Evolutionary conservation across 306 rosid genomes (phyloP).

Genomic region (Castanopsis chinensis): DNA sequence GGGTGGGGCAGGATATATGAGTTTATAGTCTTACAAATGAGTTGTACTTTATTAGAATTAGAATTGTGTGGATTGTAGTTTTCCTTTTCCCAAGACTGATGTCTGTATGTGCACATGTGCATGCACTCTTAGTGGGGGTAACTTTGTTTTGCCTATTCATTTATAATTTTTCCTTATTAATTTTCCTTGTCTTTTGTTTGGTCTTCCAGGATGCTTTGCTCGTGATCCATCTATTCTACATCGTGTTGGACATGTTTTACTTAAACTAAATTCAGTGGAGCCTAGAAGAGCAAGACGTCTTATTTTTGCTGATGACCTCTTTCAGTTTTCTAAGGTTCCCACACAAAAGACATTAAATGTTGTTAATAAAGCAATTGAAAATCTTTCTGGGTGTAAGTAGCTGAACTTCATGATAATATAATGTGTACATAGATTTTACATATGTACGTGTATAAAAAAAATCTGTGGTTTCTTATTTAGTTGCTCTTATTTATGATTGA

Average conservation of each 20-base stretch:
- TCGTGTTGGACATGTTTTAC: conserved; percentile 76
- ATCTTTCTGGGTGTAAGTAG: conserved; percentile 78
- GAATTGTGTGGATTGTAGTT: not conserved
- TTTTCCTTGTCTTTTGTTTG: not conserved
- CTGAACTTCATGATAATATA: conserved; percentile 12
- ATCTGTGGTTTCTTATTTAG: not conserved
- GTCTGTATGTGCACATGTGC: not conserved
- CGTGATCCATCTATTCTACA: conserved; percentile 64
- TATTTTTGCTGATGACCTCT: conserved; percentile 81
- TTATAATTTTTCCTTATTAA: not conserved
- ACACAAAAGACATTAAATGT: conserved; percentile 48
- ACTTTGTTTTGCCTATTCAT: conserved; percentile 1
- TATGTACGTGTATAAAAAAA: not conserved
- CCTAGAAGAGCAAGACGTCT: conserved; percentile 57
- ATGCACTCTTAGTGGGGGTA: conserved; percentile 4
- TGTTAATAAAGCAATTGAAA: conserved; percentile 56
- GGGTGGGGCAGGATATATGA: not conserved
- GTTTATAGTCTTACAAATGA: not conserved
- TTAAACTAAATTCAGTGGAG: conserved; percentile 50
- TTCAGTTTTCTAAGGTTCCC: conserved; percentile 67
- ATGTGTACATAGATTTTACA: not conserved
- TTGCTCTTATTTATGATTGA: not conserved
- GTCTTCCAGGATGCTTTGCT: conserved; percentile 69
- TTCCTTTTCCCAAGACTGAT: not conserved
- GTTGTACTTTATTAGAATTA: not conserved